These are phyloP conservation scores for Nannizziopsis barbatae DNA, from an alignment of 2,329 filamentous ascomycete species.

Conservation along the genomic window DNA sequence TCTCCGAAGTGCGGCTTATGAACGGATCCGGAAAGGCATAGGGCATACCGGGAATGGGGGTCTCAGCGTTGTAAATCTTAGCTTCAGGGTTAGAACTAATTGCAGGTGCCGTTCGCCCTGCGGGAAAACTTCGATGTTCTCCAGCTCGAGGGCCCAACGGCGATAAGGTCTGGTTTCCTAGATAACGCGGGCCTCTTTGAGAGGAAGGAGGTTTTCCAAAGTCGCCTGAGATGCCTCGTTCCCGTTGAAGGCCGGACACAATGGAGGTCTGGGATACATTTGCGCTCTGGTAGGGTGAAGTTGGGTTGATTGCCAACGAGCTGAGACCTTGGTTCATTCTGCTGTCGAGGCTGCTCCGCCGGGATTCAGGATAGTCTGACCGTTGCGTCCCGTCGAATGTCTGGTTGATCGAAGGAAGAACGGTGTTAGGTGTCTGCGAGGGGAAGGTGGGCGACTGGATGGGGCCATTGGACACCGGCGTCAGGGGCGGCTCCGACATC, in stretches of 20 bases:
- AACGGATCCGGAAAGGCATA: conserved; percentile 43
- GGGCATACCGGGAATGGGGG: conserved; percentile 40
- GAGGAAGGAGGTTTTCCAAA: conserved; percentile 24
- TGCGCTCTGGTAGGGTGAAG: conserved; percentile 39
- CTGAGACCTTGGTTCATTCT: conserved; percentile 41
- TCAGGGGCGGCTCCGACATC: conserved; percentile 27
- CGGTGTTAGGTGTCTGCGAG: conserved; percentile 31
- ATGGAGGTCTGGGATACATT: conserved; percentile 36
- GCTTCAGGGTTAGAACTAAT: conserved; percentile 40
- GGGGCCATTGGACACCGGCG: conserved; percentile 2
- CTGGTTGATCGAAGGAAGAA: conserved; percentile 49
- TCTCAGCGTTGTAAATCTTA: conserved; percentile 41
- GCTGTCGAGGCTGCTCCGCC: conserved; percentile 41
- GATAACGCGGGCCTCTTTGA: conserved; percentile 34
- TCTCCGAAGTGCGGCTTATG: conserved; percentile 26
- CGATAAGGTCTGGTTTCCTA: conserved; percentile 31
- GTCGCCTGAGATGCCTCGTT: conserved; percentile 25
- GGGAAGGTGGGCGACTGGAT: conserved; percentile 24
- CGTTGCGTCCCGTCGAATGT: conserved; percentile 44
- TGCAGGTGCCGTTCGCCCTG: conserved; percentile 38
- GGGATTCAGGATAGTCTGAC: conserved; percentile 36
- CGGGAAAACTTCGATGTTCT: conserved; percentile 34
- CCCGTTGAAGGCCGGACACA: conserved; percentile 20
- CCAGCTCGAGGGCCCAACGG: conserved; percentile 31
- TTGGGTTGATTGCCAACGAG: conserved; percentile 37